These are phyloP conservation scores for Ustilago lituana DNA, from an alignment of 1,284 basidiomycete species.

Conservation along the genomic window DNA sequence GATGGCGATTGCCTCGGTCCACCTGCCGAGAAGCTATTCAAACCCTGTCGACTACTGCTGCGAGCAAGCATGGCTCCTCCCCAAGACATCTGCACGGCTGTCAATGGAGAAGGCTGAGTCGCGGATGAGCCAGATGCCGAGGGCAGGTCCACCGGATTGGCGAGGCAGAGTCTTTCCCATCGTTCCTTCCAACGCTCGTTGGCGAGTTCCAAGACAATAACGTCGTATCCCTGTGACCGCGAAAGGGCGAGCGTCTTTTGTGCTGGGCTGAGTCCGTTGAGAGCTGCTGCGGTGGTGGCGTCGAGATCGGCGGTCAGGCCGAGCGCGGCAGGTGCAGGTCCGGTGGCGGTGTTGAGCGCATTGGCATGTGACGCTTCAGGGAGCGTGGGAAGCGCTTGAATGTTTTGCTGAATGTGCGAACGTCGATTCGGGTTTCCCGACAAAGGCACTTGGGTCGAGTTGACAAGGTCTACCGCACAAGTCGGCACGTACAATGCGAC, in stretches of 20 bases:
- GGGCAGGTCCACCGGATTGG: constrained; percentile 56
- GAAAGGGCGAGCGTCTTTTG: constrained; percentile 44
- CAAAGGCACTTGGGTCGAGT: constrained; percentile 23
- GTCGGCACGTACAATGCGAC: constrained; percentile 42
- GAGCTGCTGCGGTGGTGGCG: constrained; percentile 39
- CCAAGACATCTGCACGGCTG: constrained; percentile 16
- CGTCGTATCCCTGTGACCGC: constrained; percentile 70
- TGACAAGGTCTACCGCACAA: constrained; percentile 25
- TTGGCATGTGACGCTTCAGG: constrained; percentile 63
- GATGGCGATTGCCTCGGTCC: constrained; percentile 23
- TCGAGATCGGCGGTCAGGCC: constrained; percentile 45
- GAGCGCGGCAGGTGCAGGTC: constrained; percentile 50
- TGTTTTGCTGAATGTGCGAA: constrained; percentile 41
- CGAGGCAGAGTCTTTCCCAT: constrained; percentile 88
- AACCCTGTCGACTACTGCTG: constrained; percentile 52
- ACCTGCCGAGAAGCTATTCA: constrained; percentile 22
- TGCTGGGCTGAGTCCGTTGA: constrained; percentile 51
- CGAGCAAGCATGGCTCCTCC: constrained; percentile 38
- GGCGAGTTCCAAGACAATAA: constrained; percentile 83
- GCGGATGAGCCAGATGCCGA: constrained; percentile 13
- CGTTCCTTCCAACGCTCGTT: constrained; percentile 85
- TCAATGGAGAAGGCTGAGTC: constrained; percentile 10
- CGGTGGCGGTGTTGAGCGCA: constrained; percentile 56
- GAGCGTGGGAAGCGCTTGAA: constrained; percentile 53
- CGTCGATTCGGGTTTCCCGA: constrained; percentile 45